A percentile compares a stretch with the other conserved stretches of the same genome.
These are phyloP conservation scores for Yarrowia porcina DNA, from an alignment of 805 yeast species.

Conservation along the genomic window DNA sequence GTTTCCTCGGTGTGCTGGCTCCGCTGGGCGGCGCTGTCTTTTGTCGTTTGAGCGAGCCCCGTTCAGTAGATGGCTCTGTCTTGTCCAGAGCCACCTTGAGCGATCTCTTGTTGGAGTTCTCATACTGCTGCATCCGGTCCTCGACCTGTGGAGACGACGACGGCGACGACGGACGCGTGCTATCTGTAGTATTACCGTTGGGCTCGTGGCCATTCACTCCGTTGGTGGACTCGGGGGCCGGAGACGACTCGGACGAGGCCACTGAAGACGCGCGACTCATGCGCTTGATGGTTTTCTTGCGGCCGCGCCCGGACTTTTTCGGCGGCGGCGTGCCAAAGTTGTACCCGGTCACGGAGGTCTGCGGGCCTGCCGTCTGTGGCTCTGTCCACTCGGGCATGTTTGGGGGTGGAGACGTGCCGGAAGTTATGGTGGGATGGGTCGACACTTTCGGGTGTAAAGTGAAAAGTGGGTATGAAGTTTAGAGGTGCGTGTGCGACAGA, in stretches of 20 bases:
- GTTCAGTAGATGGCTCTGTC: constrained; percentile 5
- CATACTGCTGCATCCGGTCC: constrained; percentile 14
- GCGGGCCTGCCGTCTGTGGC: constrained; percentile 54
- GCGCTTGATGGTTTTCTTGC: constrained; percentile 14
- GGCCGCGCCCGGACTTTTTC: constrained; percentile 10
- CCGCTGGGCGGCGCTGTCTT: not conserved
- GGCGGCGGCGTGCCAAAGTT: constrained; percentile 71
- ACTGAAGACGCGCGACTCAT: constrained; percentile 22
- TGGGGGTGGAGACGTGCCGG: not conserved
- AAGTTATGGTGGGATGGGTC: not conserved
- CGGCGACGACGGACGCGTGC: constrained; percentile 21
- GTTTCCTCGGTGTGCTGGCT: not conserved
- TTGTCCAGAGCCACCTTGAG: constrained; percentile 18
- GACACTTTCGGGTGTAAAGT: not conserved
- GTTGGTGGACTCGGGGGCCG: constrained; percentile 4
- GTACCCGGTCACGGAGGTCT: constrained; percentile 65
- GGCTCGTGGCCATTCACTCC: constrained; percentile 15
- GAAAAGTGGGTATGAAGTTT: constrained; percentile 15
- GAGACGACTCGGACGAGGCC: constrained; percentile 10
- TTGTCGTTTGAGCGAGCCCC: constrained; percentile 29
- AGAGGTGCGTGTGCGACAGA: not conserved
- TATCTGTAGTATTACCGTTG: constrained; percentile 10
- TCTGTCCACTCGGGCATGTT: constrained; percentile 46
- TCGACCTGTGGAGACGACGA: constrained; percentile 16
- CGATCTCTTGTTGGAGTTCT: not conserved